Percentiles rank a stretch among this genome's conserved stretches.
phyloP scores from a whole-genome alignment of 306 rosid species.

The Pueraria montana region DNA sequence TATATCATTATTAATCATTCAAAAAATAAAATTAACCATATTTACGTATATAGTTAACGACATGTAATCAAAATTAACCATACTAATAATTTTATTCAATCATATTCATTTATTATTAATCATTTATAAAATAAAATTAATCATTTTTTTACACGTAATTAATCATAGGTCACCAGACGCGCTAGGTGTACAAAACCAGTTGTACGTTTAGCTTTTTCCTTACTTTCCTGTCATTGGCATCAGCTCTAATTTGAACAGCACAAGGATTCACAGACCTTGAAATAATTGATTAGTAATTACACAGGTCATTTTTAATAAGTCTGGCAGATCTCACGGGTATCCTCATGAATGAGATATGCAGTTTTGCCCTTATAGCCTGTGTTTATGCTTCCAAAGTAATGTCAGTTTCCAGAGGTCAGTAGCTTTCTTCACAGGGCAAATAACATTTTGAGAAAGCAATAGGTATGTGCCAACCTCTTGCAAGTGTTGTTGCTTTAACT shows the following conservation, averaged over 20 bases:
- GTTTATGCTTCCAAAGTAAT: slow-evolving; percentile 9
- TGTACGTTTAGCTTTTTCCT: too few species aligned
- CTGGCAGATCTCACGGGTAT: slow-evolving; percentile 1
- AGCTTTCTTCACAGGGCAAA: slow-evolving; percentile 34
- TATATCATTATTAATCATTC: too few species aligned
- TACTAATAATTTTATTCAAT: too few species aligned
- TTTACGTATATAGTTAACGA: too few species aligned
- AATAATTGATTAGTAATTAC: slow-evolving; percentile 24
- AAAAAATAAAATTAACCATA: too few species aligned
- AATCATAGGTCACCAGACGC: too few species aligned
- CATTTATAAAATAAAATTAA: too few species aligned
- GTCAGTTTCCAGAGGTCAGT: slow-evolving; percentile 44
- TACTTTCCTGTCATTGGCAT: neutral
- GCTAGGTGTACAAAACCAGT: too few species aligned
- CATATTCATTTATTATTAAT: too few species aligned
- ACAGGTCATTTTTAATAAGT: neutral
- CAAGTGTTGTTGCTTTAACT: slow-evolving; percentile 25
- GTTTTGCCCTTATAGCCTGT: neutral
- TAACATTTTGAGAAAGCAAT: slow-evolving; percentile 18
- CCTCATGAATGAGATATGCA: too few species aligned
- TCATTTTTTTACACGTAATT: too few species aligned
- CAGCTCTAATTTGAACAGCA: neutral
- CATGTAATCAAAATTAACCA: too few species aligned
- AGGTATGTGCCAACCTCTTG: neutral
- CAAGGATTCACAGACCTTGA: neutral